Conservation (phyloP, 768 basidiomycete genomes). For the Polyporus arcularius region DNA sequence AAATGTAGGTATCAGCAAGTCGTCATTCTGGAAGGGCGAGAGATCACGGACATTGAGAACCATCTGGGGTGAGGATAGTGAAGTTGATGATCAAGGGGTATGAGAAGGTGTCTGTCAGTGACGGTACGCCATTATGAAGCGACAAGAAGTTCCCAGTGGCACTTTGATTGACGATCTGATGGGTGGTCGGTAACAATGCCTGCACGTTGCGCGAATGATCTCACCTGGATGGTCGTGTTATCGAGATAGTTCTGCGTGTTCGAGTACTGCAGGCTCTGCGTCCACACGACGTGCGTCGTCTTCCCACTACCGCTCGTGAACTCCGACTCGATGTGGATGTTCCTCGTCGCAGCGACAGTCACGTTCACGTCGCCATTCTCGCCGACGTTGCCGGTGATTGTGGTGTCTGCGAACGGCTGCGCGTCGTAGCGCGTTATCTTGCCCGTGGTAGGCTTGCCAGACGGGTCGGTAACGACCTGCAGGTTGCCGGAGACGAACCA, state of each 20-base stretch:
- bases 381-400: constrained; percentile 44
- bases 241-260: constrained; percentile 66
- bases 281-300: constrained; percentile 54
- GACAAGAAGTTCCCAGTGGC: constrained; percentile 49
- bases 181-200: not conserved
- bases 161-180: constrained; percentile 51
- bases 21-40: not conserved
- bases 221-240: constrained; percentile 43
- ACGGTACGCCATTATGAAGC: constrained; percentile 46
- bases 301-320: constrained; percentile 65
- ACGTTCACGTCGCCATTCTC: constrained; percentile 53
- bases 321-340: constrained; percentile 59
- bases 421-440: constrained; percentile 60
- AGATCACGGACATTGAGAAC: constrained; percentile 4
- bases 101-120: constrained; percentile 50
- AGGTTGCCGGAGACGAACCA: constrained; percentile 77
- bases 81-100: constrained; percentile 54
- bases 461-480: constrained; percentile 69
- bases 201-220: not conserved
- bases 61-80: constrained; percentile 33
- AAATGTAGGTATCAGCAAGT: not conserved
- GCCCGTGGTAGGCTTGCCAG: constrained; percentile 65
- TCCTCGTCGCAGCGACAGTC: constrained; percentile 60
- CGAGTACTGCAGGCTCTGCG: constrained; percentile 60
- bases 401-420: constrained; percentile 55